Conservation (phyloP, 495 filamentous ascomycete genomes). For the Aspergillus coremiiformis region DNA sequence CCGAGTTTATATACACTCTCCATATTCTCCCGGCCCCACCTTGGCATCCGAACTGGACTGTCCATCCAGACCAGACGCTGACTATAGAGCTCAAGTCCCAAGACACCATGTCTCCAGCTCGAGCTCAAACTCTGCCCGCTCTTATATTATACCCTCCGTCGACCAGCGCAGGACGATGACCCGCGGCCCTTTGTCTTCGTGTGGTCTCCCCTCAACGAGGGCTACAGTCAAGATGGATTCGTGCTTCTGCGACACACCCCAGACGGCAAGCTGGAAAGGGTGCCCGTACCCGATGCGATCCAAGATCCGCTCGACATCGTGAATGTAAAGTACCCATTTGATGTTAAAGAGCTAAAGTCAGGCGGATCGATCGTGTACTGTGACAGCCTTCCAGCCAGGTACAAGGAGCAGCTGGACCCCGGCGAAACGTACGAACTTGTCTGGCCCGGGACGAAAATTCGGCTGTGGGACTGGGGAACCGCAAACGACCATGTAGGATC, state of each 20-base stretch:
- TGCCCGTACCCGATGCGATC: background rate
- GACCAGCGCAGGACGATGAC: background rate
- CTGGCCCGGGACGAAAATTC: background rate
- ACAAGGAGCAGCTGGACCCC: background rate
- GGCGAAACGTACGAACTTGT: background rate
- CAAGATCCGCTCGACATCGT: background rate
- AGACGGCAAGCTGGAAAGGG: background rate
- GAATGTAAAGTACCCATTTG: background rate
- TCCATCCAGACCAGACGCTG: background rate
- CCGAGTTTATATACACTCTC: background rate
- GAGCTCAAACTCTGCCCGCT: background rate
- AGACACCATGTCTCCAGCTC: background rate
- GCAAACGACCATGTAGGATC: background rate
- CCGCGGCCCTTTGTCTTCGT: background rate
- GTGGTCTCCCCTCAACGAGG: background rate
- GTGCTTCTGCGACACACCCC: background rate
- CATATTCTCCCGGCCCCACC: background rate
- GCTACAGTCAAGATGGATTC: background rate
- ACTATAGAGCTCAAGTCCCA: background rate
- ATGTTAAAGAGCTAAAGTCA: background rate
- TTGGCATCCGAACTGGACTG: background rate
- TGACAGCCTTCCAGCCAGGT: background rate
- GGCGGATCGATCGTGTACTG: background rate
- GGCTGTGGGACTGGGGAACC: background rate
- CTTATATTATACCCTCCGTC: background rate